Conservation (phyloP, 768 basidiomycete species). For the Amyloporia xantha region DNA sequence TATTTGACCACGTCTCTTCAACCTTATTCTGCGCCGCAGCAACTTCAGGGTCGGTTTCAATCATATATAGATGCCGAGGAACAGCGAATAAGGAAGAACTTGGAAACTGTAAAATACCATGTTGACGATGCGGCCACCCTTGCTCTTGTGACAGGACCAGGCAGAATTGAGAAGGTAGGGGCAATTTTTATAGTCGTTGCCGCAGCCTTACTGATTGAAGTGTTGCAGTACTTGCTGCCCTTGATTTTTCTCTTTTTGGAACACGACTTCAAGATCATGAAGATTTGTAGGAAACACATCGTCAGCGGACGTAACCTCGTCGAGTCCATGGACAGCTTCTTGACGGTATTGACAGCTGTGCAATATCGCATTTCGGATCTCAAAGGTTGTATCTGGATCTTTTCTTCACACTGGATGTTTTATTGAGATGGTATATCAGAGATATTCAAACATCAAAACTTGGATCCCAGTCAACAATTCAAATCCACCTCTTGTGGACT, state of each 20-base stretch:
- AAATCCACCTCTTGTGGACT: conserved; percentile 22
- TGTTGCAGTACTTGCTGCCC: conserved; percentile 27
- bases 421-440: too few relatives aligned
- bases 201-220: background rate
- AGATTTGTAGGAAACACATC: conserved; percentile 19
- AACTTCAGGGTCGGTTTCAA: conserved; percentile 20
- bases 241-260: conserved; percentile 29
- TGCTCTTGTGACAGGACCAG: conserved; percentile 23
- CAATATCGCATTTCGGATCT: conserved; percentile 20
- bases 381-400: too few relatives aligned
- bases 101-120: conserved; percentile 25
- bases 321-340: conserved; percentile 18
- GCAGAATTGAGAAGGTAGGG: conserved; percentile 29
- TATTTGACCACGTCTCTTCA: conserved; percentile 10
- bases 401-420: too few relatives aligned
- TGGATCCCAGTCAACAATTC: conserved; percentile 20
- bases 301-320: conserved; percentile 24
- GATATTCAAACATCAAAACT: conserved; percentile 22
- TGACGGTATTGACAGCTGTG: conserved; percentile 16
- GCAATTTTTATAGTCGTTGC: background rate
- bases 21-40: conserved; percentile 14
- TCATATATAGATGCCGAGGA: conserved; percentile 22
- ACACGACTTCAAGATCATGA: conserved; percentile 29
- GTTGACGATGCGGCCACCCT: conserved; percentile 28
- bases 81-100: conserved; percentile 19